Evolutionary conservation across 2,329 filamentous ascomycete species (phyloP).

Genomic region (Colletotrichum destructivum): DNA sequence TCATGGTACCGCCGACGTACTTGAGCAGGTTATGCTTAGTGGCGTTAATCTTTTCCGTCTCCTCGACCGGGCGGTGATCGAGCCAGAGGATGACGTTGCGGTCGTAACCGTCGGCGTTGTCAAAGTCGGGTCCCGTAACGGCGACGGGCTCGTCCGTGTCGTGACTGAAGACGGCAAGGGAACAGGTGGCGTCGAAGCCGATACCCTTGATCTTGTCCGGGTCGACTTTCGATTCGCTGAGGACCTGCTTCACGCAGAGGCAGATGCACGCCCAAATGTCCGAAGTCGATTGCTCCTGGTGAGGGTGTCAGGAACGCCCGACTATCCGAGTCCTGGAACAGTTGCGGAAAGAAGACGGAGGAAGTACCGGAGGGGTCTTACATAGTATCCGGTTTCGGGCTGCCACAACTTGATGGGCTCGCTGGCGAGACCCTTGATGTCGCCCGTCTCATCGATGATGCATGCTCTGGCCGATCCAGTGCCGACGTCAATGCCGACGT

Average conservation of each 20-base stretch:
- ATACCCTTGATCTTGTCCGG: slow-evolving; percentile 85
- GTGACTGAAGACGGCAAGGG: slow-evolving; percentile 88
- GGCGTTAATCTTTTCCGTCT: slow-evolving; percentile 93
- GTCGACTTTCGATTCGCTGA: slow-evolving; percentile 86
- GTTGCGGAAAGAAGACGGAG: background rate
- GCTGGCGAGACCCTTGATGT: slow-evolving; percentile 84
- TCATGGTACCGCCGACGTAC: slow-evolving; percentile 98
- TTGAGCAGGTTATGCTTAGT: slow-evolving; percentile 93
- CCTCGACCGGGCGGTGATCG: slow-evolving; percentile 91
- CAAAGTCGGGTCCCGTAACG: slow-evolving; percentile 90
- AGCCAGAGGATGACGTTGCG: slow-evolving; percentile 98
- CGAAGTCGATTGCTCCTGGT: slow-evolving; percentile 93
- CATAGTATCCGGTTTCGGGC: slow-evolving; percentile 82
- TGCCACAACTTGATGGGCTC: slow-evolving; percentile 87
- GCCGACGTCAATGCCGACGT: slow-evolving; percentile 93
- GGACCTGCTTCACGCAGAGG: slow-evolving; percentile 85
- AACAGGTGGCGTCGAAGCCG: slow-evolving; percentile 99
- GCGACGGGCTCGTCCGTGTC: slow-evolving; percentile 92
- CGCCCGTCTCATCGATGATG: slow-evolving; percentile 91
- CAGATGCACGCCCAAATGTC: slow-evolving; percentile 98
- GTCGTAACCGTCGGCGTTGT: slow-evolving; percentile 81
- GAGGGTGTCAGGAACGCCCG: slow-evolving; percentile 24
- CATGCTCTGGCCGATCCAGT: slow-evolving; percentile 96
- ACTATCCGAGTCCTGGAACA: no score
- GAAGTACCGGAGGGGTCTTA: slow-evolving; percentile 54